Evolutionary conservation across 768 basidiomycete genomes (phyloP), one percentile per base, ranked within the genome.

Genomic region (Leccinum fibrillosum): DNA sequence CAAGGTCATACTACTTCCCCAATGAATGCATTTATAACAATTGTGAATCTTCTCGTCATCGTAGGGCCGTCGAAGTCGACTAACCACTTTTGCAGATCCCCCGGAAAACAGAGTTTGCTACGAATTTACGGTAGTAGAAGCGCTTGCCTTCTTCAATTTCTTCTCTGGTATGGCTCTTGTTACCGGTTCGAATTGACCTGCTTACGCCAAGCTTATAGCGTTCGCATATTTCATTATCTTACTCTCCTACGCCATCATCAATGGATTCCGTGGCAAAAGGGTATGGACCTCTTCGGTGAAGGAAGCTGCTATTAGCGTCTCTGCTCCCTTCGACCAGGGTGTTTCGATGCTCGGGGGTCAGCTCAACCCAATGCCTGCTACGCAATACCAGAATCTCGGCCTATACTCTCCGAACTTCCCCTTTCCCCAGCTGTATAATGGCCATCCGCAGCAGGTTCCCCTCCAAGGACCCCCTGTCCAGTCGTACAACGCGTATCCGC

Each of bases 201-300:
- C 53, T 58, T 37, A 55, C 32, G 15, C 23, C 23, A 5, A 26
- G 10, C 42, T 34, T n/a, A 37, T 19, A 68, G 71, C 61, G 15
- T 66, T 72, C 52, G 34, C 70, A 9, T 72, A 70, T 55, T 63
- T 60, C 37, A 47, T 65, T 19, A 30, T 72, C 25, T 48, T 66
- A 47, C 19, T 44, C 42, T 19, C 7, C 5, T 70, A 62, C 32
- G 68, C 63, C 49, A 63, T 68, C 45, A 62, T 69, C 57, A 59
- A 51, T 11, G 62, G 62, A 17, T 52, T 66, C 25, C 62, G 57
- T 34, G 68, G 72, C 23, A 66, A 26, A 34, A 17, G 60, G 23
- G 34, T 74, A 3, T 70, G 72, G 70, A 65, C 53, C 1, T 5
- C 54, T 48, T 72, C 68, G 19, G 62, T 70, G 25, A 52, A 54